A percentile compares a stretch with the other conserved stretches of the same genome.
These are phyloP conservation scores for Beauveria varroae DNA, from an alignment of 2,329 filamentous ascomycete species.

Conservation along the genomic window DNA sequence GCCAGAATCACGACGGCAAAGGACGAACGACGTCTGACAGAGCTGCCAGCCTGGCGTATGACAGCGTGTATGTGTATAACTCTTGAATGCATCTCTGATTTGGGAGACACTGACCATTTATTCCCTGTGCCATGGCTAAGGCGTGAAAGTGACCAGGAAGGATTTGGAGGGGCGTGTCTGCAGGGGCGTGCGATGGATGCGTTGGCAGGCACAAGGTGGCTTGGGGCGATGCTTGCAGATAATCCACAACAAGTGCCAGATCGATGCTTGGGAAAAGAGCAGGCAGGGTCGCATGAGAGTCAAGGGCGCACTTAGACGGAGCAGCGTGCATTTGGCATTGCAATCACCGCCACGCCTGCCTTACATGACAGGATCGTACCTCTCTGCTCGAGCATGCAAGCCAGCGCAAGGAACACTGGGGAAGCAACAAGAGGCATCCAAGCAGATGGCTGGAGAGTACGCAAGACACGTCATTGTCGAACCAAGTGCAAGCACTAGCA, in stretches of 20 bases:
- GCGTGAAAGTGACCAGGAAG: neutral
- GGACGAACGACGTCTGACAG: neutral
- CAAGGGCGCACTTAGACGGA: neutral
- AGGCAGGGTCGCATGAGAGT: neutral
- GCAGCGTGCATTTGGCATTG: neutral
- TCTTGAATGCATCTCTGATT: neutral
- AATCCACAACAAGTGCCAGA: constrained; percentile 1
- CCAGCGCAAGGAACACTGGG: neutral
- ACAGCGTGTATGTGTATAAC: neutral
- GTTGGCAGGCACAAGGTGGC: constrained; percentile 3
- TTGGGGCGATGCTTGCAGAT: neutral
- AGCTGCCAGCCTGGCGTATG: neutral
- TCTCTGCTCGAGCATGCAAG: neutral
- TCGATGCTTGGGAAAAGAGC: neutral
- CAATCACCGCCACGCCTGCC: neutral
- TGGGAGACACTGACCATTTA: neutral
- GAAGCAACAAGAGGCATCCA: neutral
- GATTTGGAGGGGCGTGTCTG: neutral
- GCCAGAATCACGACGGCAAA: neutral
- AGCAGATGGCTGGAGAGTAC: neutral
- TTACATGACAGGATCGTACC: constrained; percentile 4
- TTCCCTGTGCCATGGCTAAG: neutral
- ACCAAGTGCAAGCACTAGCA: neutral
- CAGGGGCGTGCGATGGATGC: neutral
- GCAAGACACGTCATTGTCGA: neutral